phyloP scores from a whole-genome alignment of 345 rosid genomes.

The Eucalyptus regnans region DNA sequence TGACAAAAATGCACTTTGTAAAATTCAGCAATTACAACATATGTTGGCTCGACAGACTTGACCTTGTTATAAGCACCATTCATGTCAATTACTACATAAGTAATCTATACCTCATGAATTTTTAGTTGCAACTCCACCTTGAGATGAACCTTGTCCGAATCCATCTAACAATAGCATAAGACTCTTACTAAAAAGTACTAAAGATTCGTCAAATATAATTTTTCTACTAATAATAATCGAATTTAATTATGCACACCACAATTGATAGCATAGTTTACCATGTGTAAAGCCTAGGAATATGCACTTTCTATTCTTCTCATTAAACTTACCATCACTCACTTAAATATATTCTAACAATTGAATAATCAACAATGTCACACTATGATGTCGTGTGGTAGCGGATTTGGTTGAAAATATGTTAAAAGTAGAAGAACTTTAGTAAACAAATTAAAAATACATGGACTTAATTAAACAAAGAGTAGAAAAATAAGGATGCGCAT shows the following conservation, averaged over 20 bases:
- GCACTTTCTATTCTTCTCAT: accelerated
- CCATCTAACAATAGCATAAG: accelerated
- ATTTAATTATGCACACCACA: neutral
- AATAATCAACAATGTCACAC: neutral
- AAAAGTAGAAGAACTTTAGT: too few relatives aligned
- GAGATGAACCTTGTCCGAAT: accelerated
- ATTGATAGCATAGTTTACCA: too few relatives aligned
- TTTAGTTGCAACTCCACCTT: neutral
- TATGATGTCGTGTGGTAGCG: accelerated
- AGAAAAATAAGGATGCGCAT: too few relatives aligned
- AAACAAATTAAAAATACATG: too few relatives aligned
- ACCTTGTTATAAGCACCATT: accelerated
- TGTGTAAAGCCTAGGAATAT: neutral
- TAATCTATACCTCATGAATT: neutral
- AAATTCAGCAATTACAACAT: accelerated
- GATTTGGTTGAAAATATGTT: too few relatives aligned
- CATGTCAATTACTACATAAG: neutral
- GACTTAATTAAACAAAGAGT: too few relatives aligned
- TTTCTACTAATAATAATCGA: accelerated
- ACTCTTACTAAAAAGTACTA: neutral
- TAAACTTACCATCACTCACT: neutral
- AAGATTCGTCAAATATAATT: too few relatives aligned
- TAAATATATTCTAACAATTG: too few relatives aligned
- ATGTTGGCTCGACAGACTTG: accelerated
- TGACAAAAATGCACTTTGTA: neutral